phyloP scores from a whole-genome alignment of 768 basidiomycete genomes.

The Dioszegia crocea region DNA sequence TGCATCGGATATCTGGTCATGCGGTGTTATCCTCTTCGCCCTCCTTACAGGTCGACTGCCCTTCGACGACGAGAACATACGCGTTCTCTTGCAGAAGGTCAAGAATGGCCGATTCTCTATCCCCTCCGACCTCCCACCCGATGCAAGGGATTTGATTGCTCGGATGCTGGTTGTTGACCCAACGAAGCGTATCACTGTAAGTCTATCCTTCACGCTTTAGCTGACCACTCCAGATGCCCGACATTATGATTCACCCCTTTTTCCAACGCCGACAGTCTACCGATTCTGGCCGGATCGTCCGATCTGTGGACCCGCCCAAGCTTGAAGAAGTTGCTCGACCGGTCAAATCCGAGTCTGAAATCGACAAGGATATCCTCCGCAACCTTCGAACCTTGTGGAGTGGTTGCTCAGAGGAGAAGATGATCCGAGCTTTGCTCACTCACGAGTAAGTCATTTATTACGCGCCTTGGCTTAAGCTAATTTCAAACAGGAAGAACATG shows the following conservation, averaged over 20 bases:
- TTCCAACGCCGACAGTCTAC: constrained; percentile 56
- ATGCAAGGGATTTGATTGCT: constrained; percentile 70
- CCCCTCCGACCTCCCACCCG: constrained; percentile 64
- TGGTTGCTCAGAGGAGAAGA: constrained; percentile 66
- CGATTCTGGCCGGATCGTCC: constrained; percentile 44
- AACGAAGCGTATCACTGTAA: constrained; percentile 65
- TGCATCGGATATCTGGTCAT: constrained; percentile 90
- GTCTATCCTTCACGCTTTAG: constrained; percentile 9
- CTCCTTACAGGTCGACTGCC: constrained; percentile 83
- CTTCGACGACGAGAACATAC: constrained; percentile 83
- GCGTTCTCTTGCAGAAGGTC: constrained; percentile 72
- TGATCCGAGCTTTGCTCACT: constrained; percentile 61
- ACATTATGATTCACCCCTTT: constrained; percentile 77
- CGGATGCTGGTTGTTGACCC: constrained; percentile 77
- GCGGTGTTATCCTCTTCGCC: constrained; percentile 86
- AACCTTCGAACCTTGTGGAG: constrained; percentile 90
- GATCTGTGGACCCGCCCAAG: constrained; percentile 55
- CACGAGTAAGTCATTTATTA: constrained; percentile 51
- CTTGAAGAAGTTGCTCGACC: constrained; percentile 70
- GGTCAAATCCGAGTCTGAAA: constrained; percentile 59
- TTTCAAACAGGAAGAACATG: constrained; percentile 69
- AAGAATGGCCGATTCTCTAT: constrained; percentile 71
- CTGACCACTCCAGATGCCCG: constrained; percentile 56
- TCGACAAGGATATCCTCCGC: constrained; percentile 83
- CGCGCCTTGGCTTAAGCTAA: neutral